Evolutionary conservation across 164 flowering plant species (phyloP).

Genomic region (Liquidambar formosana): DNA sequence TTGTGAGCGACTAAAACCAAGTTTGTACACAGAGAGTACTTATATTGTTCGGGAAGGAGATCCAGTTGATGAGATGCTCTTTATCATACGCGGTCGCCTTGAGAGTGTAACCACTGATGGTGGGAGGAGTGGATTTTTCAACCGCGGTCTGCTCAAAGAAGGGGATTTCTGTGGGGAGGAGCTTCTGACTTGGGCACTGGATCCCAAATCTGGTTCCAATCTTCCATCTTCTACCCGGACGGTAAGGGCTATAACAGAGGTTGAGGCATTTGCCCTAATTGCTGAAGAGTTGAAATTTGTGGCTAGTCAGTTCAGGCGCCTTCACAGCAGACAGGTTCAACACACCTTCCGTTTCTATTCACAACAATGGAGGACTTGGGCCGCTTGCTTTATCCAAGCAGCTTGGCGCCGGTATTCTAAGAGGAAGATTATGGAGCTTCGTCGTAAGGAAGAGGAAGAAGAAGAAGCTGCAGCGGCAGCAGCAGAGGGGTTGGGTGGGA

Average conservation of each 20-base stretch:
- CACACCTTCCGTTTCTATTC: conserved; percentile 98
- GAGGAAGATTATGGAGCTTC: conserved; percentile 70
- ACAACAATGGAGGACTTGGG: conserved; percentile 99
- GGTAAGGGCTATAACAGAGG: conserved; percentile 84
- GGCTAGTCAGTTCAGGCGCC: conserved; percentile 92
- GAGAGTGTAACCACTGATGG: conserved; percentile 97
- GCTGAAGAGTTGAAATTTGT: conserved; percentile 96
- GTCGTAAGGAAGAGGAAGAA: conserved; percentile 65
- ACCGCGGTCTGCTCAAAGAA: conserved; percentile 75
- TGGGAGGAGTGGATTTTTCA: conserved; percentile 94
- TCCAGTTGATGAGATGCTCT: conserved; percentile 97
- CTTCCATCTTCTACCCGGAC: conserved; percentile 96
- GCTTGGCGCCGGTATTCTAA: conserved; percentile 92
- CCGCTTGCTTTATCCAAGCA: conserved; percentile 96
- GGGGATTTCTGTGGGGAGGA: conserved; percentile 99
- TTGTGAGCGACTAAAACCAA: conserved; percentile 91
- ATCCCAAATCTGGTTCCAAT: conserved; percentile 81
- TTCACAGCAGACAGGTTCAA: conserved; percentile 94
- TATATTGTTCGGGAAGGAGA: conserved; percentile 95
- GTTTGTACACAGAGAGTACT: conserved; percentile 73
- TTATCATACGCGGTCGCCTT: conserved; percentile 91
- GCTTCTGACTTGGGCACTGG: conserved; percentile 96
- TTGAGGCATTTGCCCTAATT: conserved; percentile 84
- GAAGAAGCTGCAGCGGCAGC: conserved; percentile 12
- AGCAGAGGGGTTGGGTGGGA: conserved; percentile 22